Conservation (phyloP, 306 rosid genomes). For the Vigna radiata region DNA sequence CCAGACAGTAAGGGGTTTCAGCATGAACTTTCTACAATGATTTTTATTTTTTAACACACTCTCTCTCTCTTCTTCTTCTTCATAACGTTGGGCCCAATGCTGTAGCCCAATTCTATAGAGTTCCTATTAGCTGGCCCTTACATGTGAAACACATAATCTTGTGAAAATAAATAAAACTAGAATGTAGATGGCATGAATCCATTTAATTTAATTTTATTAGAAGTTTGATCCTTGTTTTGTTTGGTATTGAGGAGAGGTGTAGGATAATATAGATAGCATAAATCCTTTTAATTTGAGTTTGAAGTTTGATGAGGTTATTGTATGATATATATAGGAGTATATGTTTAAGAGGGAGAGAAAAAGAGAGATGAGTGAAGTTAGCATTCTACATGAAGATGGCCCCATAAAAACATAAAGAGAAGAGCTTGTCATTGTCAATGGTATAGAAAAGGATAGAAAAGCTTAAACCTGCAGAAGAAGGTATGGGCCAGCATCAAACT, state of each 20-base stretch:
- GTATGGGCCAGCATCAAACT: constrained; percentile 54
- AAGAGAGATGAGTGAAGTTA: constrained; percentile 44
- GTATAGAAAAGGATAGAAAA: constrained; percentile 50
- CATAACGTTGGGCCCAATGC: constrained; percentile 13
- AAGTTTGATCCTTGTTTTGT: constrained; percentile 20
- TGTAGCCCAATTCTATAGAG: not conserved
- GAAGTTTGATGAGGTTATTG: not conserved
- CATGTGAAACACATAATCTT: not conserved
- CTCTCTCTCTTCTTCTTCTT: too few relatives aligned
- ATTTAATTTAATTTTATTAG: not conserved
- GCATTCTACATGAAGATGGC: constrained; percentile 48
- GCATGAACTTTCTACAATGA: too few relatives aligned
- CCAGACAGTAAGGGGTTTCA: too few relatives aligned
- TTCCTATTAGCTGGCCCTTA: not conserved
- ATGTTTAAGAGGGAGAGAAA: constrained; percentile 34
- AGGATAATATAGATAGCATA: not conserved
- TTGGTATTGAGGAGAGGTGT: not conserved
- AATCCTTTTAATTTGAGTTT: not conserved
- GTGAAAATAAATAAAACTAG: not conserved
- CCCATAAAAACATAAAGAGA: constrained; percentile 54
- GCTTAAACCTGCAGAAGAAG: constrained; percentile 51
- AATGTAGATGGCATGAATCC: not conserved
- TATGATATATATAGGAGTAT: not conserved
- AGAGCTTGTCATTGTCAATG: constrained; percentile 57
- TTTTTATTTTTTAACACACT: too few relatives aligned